Conservation (phyloP, 208 protist species). For the Leishmania gerbilli region DNA sequence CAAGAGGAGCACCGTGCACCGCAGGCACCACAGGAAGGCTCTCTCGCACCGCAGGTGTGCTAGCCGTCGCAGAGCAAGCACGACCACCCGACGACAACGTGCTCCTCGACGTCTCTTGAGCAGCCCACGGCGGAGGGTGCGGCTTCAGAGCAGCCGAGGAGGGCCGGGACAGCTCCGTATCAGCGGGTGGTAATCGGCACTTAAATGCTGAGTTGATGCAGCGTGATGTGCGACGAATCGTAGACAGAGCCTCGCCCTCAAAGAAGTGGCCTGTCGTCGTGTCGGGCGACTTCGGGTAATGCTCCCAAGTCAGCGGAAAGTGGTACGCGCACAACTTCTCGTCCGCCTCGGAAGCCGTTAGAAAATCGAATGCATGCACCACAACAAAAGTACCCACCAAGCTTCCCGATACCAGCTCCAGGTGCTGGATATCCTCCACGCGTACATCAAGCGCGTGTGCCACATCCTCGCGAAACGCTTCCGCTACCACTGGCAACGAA, state of each 20-base stretch:
- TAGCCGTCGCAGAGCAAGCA: not conserved
- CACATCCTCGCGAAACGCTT: slow-evolving; percentile 36
- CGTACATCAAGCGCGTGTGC: slow-evolving; percentile 29
- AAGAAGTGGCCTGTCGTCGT: not conserved
- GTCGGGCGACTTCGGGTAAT: slow-evolving; percentile 14
- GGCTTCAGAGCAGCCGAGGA: not conserved
- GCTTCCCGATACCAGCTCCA: slow-evolving; percentile 23
- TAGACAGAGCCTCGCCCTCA: not conserved
- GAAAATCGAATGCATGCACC: slow-evolving; percentile 13
- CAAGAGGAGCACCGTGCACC: not conserved
- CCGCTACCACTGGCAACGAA: not conserved
- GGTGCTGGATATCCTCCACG: slow-evolving; percentile 11
- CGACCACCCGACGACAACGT: not conserved
- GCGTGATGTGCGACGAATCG: not conserved
- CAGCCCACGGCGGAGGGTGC: not conserved
- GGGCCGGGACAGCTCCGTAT: not conserved
- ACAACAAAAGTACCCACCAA: slow-evolving; percentile 30
- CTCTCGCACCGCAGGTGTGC: not conserved
- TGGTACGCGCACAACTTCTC: slow-evolving; percentile 20
- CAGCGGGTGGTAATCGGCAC: not conserved
- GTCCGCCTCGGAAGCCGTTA: slow-evolving; percentile 9
- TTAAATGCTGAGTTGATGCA: not conserved
- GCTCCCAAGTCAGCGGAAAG: slow-evolving; percentile 34
- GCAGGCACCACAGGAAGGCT: not conserved
- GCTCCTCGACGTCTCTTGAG: not conserved